Conservation (phyloP, 2,329 filamentous ascomycete species). For the Aspergillus sp. region DNA sequence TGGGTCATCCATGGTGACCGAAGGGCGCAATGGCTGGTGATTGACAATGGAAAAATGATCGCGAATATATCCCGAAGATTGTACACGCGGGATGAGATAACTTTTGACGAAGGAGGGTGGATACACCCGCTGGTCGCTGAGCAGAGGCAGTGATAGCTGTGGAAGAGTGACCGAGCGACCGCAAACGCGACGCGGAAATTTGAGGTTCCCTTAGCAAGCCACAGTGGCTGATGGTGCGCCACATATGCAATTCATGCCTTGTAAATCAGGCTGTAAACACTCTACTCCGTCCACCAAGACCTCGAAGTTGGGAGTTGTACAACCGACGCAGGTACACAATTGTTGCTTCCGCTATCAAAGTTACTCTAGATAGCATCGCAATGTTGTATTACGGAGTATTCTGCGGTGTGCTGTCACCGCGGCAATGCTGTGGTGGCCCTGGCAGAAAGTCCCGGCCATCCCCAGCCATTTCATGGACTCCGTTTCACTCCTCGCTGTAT, state of each 20-base stretch:
- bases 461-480: constrained; percentile 18
- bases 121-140: constrained; percentile 4
- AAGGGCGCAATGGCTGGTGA: constrained; percentile 22
- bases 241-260: not conserved
- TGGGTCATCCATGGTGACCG: constrained; percentile 51
- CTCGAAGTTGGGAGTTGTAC: not conserved
- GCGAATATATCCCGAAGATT: constrained; percentile 11
- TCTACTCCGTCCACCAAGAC: not conserved
- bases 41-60: constrained; percentile 19
- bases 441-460: not conserved
- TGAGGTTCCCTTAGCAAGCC: constrained; percentile 30
- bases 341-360: not conserved
- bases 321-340: not conserved
- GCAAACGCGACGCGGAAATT: constrained; percentile 44
- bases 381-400: not conserved
- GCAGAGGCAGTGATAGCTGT: constrained; percentile 4
- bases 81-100: constrained; percentile 11
- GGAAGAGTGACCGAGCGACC: constrained; percentile 28
- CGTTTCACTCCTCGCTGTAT: not conserved
- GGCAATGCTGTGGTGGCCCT: too few species aligned
- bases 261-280: not conserved
- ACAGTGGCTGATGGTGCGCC: constrained; percentile 21
- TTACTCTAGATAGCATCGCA: not conserved
- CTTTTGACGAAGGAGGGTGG: constrained; percentile 18
- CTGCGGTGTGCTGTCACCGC: not conserved